phyloP scores from a whole-genome alignment of 352 stramenopile species.

The Elongisporangium senticosum region DNA sequence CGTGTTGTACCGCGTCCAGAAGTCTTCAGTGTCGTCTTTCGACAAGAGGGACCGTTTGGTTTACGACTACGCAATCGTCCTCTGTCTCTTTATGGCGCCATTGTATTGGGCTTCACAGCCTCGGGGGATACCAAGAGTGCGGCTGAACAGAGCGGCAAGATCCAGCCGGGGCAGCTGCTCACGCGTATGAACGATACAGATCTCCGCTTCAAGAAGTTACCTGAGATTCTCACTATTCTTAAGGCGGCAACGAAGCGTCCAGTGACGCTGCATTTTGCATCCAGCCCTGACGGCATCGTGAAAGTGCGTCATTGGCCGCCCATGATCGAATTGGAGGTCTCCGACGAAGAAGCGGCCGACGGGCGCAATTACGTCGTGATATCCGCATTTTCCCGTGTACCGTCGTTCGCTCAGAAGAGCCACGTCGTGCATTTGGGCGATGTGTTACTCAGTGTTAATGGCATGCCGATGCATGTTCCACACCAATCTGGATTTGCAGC shows the following conservation, averaged over 20 bases:
- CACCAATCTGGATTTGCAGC: constrained; percentile 36
- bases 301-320: constrained; percentile 77
- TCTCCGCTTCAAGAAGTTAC: constrained; percentile 55
- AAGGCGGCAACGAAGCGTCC: constrained; percentile 54
- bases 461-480: constrained; percentile 37
- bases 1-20: constrained; percentile 45
- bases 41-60: constrained; percentile 65
- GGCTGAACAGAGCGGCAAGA: constrained; percentile 68
- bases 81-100: constrained; percentile 56
- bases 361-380: constrained; percentile 62
- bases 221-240: constrained; percentile 52
- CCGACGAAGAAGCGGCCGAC: constrained; percentile 48
- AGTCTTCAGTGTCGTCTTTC: constrained; percentile 59
- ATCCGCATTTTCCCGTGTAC: constrained; percentile 58
- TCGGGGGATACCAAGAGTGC: constrained; percentile 39
- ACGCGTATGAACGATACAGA: constrained; percentile 64
- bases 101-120: constrained; percentile 67
- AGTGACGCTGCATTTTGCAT: constrained; percentile 66
- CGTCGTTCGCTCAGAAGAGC: constrained; percentile 68
- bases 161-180: constrained; percentile 59
- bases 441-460: constrained; percentile 62
- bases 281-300: constrained; percentile 72
- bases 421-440: constrained; percentile 59
- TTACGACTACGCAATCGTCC: constrained; percentile 72
- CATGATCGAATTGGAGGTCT: constrained; percentile 71